Evolutionary conservation across 371 early-diverging fungal species (phyloP).

Genomic region (Racocetra persica): DNA sequence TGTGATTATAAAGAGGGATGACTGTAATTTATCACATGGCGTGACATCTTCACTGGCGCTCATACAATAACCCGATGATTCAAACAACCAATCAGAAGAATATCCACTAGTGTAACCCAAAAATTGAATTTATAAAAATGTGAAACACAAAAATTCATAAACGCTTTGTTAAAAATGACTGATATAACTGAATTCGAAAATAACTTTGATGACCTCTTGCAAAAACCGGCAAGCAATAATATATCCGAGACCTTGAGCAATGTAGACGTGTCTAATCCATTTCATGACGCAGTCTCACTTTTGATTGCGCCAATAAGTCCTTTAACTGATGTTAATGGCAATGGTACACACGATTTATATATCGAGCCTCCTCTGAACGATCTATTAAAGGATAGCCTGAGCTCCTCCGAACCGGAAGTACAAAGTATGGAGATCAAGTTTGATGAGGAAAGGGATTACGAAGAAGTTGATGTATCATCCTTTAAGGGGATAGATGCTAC

Average conservation of each 20-base stretch:
- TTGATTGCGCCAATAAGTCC: neutral
- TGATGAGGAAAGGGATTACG: constrained; percentile 20
- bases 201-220: constrained; percentile 36
- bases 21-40: no score
- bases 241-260: constrained; percentile 40
- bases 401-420: neutral
- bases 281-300: constrained; percentile 35
- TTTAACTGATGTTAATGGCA: neutral
- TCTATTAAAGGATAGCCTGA: neutral
- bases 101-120: no score
- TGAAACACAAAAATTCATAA: no score
- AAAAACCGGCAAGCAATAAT: constrained; percentile 33
- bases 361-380: neutral
- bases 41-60: no score
- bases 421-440: neutral
- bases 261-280: constrained; percentile 41
- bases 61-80: no score
- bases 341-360: neutral
- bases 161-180: no score
- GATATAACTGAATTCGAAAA: constrained; percentile 34
- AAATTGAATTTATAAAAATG: no score
- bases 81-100: no score
- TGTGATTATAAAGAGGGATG: no score
- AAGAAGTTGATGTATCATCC: constrained; percentile 39
- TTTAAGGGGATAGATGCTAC: constrained; percentile 16